Evolutionary conservation across 2,329 filamentous ascomycete species (phyloP).

Genomic region (Exophiala mesophila): DNA sequence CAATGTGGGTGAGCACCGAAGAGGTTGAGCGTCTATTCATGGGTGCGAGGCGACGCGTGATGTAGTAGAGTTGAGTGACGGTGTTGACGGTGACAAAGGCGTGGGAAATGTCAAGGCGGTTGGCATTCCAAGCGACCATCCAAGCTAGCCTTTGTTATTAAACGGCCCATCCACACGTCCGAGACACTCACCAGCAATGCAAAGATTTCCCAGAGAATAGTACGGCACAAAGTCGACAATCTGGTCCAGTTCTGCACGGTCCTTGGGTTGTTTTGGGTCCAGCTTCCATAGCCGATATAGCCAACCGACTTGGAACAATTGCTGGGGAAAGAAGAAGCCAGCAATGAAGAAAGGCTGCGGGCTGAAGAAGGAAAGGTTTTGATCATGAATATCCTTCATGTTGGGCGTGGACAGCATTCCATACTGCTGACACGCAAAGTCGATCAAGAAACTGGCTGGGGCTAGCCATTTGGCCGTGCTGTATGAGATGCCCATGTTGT

Average conservation of each 20-base stretch:
- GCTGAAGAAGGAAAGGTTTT: constrained; percentile 55
- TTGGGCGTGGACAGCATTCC: constrained; percentile 53
- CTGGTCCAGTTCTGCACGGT: constrained; percentile 41
- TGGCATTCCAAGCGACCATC: constrained; percentile 60
- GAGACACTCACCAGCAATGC: constrained; percentile 49
- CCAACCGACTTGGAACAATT: constrained; percentile 55
- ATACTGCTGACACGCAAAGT: constrained; percentile 57
- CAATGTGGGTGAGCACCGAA: constrained; percentile 54
- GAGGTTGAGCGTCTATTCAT: constrained; percentile 49
- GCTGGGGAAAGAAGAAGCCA: constrained; percentile 58
- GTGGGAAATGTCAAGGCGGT: constrained; percentile 48
- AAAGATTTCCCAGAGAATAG: constrained; percentile 54
- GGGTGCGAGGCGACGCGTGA: constrained; percentile 43
- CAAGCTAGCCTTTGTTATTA: constrained; percentile 32
- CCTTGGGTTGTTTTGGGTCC: constrained; percentile 33
- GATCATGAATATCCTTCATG: constrained; percentile 57
- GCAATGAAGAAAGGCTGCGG: constrained; percentile 57
- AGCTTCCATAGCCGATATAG: constrained; percentile 52
- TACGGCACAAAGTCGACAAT: constrained; percentile 54
- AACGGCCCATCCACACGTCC: not conserved
- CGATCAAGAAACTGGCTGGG: constrained; percentile 51
- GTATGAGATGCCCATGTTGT: constrained; percentile 12
- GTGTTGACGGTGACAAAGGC: constrained; percentile 55
- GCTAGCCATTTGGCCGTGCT: constrained; percentile 30
- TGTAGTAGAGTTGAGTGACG: constrained; percentile 51